Percentiles rank a stretch among this genome's conserved stretches.
phyloP scores from a whole-genome alignment of 495 filamentous ascomycete genomes.

The Xylaria intraflava region DNA sequence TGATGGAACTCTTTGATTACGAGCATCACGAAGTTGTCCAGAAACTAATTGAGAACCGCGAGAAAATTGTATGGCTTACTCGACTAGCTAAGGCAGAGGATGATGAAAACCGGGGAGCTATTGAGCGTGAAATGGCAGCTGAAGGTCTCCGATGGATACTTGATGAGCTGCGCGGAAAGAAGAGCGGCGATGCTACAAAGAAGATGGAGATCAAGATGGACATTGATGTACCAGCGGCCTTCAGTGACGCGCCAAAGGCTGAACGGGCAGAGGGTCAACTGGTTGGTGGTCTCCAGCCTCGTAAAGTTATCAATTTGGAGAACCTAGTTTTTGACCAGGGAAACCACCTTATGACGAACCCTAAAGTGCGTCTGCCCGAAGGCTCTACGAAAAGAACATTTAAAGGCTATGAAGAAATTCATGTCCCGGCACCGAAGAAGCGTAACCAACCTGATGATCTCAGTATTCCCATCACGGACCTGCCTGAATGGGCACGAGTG shows the following conservation, averaged over 20 bases:
- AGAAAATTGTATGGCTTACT: constrained; percentile 93
- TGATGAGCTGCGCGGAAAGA: constrained; percentile 65
- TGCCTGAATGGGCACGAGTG: constrained; percentile 84
- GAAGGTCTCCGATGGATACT: constrained; percentile 82
- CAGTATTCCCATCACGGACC: constrained; percentile 70
- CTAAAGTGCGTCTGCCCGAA: constrained; percentile 88
- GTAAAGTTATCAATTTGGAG: constrained; percentile 83
- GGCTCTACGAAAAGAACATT: constrained; percentile 91
- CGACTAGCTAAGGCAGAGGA: constrained; percentile 80
- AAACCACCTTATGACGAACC: constrained; percentile 97
- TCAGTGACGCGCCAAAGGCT: constrained; percentile 36
- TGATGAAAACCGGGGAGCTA: constrained; percentile 62
- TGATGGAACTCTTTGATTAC: constrained; percentile 97
- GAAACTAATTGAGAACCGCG: constrained; percentile 82
- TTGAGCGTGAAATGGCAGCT: constrained; percentile 85
- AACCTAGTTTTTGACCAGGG: constrained; percentile 96
- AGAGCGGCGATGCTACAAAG: constrained; percentile 49
- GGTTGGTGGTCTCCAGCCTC: constrained; percentile 79
- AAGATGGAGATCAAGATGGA: constrained; percentile 93
- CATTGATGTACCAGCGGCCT: constrained; percentile 67
- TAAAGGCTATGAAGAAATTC: constrained; percentile 98
- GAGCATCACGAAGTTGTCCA: constrained; percentile 91
- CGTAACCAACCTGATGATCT: constrained; percentile 74
- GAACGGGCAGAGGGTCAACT: constrained; percentile 57
- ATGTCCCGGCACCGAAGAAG: constrained; percentile 84